phyloP scores from a whole-genome alignment of 352 stramenopile species.

The Phytophthora chlamydospora region DNA sequence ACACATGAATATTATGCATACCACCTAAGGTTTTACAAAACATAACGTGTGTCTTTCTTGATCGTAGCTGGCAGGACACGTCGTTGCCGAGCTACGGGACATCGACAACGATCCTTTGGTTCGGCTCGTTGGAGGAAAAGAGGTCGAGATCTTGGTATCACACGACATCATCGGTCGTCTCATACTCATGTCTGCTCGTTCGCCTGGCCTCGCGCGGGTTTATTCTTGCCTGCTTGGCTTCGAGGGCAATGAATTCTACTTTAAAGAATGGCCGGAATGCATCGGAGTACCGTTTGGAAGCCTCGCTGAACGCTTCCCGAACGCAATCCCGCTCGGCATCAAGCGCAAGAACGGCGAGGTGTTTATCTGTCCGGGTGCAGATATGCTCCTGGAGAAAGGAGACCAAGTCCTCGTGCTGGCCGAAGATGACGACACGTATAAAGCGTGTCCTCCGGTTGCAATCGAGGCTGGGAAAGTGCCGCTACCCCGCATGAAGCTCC shows the following conservation, averaged over 20 bases:
- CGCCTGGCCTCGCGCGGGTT: conserved; percentile 66
- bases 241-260: conserved; percentile 88
- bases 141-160: conserved; percentile 81
- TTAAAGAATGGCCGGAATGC: conserved; percentile 82
- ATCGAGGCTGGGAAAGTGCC: conserved; percentile 47
- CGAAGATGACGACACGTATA: conserved; percentile 88
- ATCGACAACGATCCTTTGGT: conserved; percentile 87
- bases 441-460: conserved; percentile 40
- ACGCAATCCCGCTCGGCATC: conserved; percentile 79
- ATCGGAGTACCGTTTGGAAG: conserved; percentile 64
- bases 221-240: conserved; percentile 75
- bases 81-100: conserved; percentile 86
- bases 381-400: conserved; percentile 38
- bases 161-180: conserved; percentile 87
- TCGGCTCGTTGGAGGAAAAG: conserved; percentile 66
- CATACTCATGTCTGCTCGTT: conserved; percentile 80
- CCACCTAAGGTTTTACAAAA: too few relatives aligned
- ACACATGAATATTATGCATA: neutral
- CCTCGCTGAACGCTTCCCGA: conserved; percentile 73
- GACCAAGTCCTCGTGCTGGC: conserved; percentile 81
- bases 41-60: neutral
- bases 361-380: conserved; percentile 47
- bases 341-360: conserved; percentile 59
- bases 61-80: conserved; percentile 57
- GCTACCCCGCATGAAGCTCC: conserved; percentile 14